Evolutionary conservation across 768 basidiomycete genomes (phyloP).

Genomic region (Pleurotus salmoneostramineus): DNA sequence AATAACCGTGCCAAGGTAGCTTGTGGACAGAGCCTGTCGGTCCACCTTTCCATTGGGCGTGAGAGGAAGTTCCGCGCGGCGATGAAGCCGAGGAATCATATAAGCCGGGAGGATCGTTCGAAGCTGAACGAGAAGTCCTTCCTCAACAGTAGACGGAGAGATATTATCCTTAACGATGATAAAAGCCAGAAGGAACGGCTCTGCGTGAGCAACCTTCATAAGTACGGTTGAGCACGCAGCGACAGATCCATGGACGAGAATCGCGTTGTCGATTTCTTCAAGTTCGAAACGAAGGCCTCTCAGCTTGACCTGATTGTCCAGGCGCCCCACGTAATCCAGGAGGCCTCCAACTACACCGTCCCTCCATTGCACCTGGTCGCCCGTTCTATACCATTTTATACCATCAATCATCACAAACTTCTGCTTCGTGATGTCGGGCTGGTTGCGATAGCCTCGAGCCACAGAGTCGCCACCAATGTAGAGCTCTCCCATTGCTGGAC

Average conservation of each 20-base stretch:
- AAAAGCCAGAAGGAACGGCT: background rate
- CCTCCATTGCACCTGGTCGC: conserved; percentile 1
- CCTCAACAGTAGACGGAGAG: background rate
- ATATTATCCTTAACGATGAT: background rate
- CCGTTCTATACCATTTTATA: background rate
- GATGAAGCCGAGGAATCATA: background rate
- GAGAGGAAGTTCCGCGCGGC: background rate
- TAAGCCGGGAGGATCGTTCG: background rate
- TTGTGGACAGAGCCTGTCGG: background rate
- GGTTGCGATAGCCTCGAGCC: background rate
- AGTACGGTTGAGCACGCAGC: background rate
- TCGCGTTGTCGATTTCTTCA: background rate
- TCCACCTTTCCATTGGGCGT: conserved; percentile 6
- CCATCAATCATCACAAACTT: background rate
- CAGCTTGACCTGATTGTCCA: conserved; percentile 6
- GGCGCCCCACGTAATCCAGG: background rate
- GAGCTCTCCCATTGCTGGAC: background rate
- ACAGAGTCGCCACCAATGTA: background rate
- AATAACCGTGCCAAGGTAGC: background rate
- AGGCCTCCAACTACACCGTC: background rate
- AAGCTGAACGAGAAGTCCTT: background rate
- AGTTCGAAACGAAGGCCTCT: conserved; percentile 6
- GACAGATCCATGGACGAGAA: background rate
- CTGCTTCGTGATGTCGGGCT: background rate
- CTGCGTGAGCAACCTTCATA: background rate